Conservation (phyloP, 306 rosid genomes). For the Leucaena leucocephala region DNA sequence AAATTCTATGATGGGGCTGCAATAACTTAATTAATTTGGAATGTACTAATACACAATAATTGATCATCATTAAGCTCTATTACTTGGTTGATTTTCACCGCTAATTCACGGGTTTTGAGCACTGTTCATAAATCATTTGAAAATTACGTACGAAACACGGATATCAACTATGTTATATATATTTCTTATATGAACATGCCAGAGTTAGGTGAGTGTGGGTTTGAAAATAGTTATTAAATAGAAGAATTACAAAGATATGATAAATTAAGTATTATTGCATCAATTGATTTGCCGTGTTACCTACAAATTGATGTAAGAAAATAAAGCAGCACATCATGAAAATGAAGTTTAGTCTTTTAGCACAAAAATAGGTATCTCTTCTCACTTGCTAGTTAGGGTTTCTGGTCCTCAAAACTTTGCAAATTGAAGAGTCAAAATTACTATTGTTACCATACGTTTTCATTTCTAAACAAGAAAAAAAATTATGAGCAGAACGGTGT, state of each 20-base stretch:
- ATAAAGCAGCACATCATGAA: conserved; percentile 35
- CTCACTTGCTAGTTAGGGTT: conserved; percentile 18
- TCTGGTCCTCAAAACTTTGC: conserved; percentile 5
- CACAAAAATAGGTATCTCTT: conserved; percentile 33
- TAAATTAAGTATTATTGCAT: neutral
- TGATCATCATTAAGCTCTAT: neutral
- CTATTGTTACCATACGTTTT: conserved; percentile 13
- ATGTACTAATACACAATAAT: neutral
- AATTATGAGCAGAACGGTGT: neutral
- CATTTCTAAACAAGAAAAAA: neutral
- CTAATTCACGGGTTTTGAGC: conserved; percentile 4
- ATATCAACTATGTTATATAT: too few species aligned
- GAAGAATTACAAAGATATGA: conserved; percentile 21
- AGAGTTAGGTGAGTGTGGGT: conserved; percentile 28
- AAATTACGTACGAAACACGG: neutral
- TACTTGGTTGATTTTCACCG: neutral
- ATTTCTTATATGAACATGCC: conserved; percentile 11
- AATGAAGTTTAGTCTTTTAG: conserved; percentile 47
- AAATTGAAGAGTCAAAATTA: conserved; percentile 7
- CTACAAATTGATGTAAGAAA: conserved; percentile 50
- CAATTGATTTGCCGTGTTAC: conserved; percentile 54
- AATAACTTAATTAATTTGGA: neutral
- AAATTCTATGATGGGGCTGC: neutral
- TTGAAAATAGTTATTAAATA: conserved; percentile 16
- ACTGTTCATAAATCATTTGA: neutral